These are phyloP conservation scores for Capsicum baccatum DNA, from an alignment of 257 asterid genomes.

Conservation along the genomic window DNA sequence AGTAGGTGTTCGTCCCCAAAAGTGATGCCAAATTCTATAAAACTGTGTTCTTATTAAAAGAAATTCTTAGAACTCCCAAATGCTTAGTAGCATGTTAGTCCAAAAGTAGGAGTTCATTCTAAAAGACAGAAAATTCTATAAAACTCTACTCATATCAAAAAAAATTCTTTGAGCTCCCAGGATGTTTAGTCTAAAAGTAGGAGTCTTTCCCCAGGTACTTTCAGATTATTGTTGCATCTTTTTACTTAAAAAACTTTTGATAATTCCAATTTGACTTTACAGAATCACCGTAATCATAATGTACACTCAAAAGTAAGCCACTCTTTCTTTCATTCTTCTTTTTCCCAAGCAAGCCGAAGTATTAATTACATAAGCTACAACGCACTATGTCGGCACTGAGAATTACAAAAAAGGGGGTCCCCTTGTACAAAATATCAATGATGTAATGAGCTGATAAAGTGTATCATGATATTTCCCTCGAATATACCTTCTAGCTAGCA, in stretches of 20 bases:
- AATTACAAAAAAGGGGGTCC: neutral
- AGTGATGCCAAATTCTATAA: no score
- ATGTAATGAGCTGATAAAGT: neutral
- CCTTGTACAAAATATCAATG: neutral
- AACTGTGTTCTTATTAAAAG: no score
- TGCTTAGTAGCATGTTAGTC: no score
- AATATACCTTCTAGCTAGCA: neutral
- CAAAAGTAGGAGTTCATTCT: no score
- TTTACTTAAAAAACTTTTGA: neutral
- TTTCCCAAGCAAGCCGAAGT: conserved; percentile 4
- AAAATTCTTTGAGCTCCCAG: neutral
- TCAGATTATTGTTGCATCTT: neutral
- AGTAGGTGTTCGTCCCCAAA: no score
- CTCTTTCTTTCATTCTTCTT: neutral
- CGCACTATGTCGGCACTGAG: neutral
- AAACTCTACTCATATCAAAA: neutral
- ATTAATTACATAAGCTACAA: neutral
- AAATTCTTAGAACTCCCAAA: no score
- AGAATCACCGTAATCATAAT: neutral
- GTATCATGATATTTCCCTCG: neutral
- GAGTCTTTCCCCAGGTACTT: neutral
- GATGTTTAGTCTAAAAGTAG: conserved; percentile 3
- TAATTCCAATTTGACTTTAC: neutral
- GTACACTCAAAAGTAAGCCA: neutral
- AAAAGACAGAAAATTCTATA: no score